phyloP scores from a whole-genome alignment of 1,284 basidiomycete species.

The Pulveroboletus sp. region DNA sequence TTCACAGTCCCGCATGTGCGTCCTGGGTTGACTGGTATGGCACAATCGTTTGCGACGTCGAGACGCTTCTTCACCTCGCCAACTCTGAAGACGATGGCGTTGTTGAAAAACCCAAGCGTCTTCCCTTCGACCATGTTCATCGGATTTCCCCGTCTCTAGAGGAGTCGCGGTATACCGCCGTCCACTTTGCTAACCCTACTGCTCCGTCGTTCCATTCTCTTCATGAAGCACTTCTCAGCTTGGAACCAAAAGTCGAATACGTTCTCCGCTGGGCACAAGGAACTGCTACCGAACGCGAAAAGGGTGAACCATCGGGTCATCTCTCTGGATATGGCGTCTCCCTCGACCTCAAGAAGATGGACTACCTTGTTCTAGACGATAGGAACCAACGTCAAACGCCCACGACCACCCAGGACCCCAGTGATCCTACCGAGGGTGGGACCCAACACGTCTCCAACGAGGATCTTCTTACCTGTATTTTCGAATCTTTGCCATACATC shows the following conservation, averaged over 20 bases:
- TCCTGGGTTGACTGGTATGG: constrained; percentile 93
- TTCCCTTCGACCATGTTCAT: constrained; percentile 73
- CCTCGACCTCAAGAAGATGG: constrained; percentile 94
- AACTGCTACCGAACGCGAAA: constrained; percentile 38
- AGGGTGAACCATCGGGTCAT: constrained; percentile 40
- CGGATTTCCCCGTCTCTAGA: constrained; percentile 47
- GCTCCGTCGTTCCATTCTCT: constrained; percentile 66
- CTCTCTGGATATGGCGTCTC: constrained; percentile 90
- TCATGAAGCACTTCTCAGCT: constrained; percentile 60
- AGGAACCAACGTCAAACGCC: constrained; percentile 39
- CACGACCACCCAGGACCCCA: background rate
- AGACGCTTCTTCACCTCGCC: constrained; percentile 59
- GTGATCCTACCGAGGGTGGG: constrained; percentile 8
- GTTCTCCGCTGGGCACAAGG: constrained; percentile 56
- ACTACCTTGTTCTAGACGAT: constrained; percentile 94
- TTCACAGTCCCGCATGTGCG: constrained; percentile 48
- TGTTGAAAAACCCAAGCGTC: constrained; percentile 44
- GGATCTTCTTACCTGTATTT: constrained; percentile 39
- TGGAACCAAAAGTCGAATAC: constrained; percentile 61
- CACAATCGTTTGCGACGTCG: constrained; percentile 69
- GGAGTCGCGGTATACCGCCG: constrained; percentile 57
- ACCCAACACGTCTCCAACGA: constrained; percentile 26
- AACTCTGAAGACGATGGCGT: constrained; percentile 16
- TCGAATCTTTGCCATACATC: constrained; percentile 59
- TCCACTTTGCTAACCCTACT: constrained; percentile 69